Base-by-base conservation (phyloP, 345 rosid species). In the Boechera divaricarpa region DNA sequence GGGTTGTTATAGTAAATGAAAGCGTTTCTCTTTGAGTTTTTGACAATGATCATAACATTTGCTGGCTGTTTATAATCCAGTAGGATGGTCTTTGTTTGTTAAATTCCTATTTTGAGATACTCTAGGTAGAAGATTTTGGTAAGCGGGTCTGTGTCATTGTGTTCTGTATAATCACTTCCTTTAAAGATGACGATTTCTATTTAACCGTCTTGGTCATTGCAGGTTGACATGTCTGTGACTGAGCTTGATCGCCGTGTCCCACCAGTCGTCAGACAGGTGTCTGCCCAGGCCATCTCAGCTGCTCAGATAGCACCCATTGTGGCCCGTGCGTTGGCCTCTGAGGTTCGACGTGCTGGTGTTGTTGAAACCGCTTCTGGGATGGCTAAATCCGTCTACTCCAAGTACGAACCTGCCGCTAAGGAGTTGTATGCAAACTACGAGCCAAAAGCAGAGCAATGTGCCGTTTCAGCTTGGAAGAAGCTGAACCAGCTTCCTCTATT, bases 391-490 rank as follows among this genome's bases (percentile, higher is more conserved):
- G 86, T 89, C 15, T 92, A 89, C 87, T 29, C 86, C 70, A 86
- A 80, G 77, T 85, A 91, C 5, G 98, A 95, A 56, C 98, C 98
- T 2, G 86, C 82, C 32, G 89, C 94, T 33, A 91, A 91, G 86
- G 97, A 81, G 75, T 69, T 94, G 57, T 92, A 89, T 84, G 71
- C 86, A 60, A 86, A 57, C 77, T 85, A 91, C 5, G 99, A 95
- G 75, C 98, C 98, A 4, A 87, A 85, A 82, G 90, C 94, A 1
- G 98, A 95, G 82, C 89, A 86, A 39, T 87, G 88, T 26, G 98
- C 93, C 0, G 93, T 79, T 33, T 91, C 92, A 1, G 86, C 94
- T 11, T 96, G 97, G 99, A 89, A 81, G 79, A 91, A 76, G 74
- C 85, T 96, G 58, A 88, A 91, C 74, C 86, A 83, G 69, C 85